Percentiles rank a stretch among this genome's conserved stretches.
These are phyloP conservation scores for Salvia hispanica DNA, from an alignment of 257 asterid genomes.

Conservation along the genomic window DNA sequence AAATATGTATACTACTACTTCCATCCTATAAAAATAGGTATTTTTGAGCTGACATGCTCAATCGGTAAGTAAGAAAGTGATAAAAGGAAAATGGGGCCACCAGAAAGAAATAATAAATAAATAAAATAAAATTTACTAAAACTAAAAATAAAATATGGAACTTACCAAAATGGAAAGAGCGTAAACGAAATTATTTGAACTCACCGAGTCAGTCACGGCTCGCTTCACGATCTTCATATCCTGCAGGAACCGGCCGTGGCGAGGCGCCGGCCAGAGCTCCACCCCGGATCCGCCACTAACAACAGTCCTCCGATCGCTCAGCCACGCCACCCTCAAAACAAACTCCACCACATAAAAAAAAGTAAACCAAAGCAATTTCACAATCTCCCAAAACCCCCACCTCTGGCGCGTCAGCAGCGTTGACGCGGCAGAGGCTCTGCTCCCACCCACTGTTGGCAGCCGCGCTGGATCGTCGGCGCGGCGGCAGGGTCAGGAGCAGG, in stretches of 20 bases:
- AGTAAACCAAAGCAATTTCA: constrained; percentile 46
- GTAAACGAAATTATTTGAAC: not conserved
- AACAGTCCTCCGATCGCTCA: constrained; percentile 44
- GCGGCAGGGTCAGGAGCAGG: constrained; percentile 58
- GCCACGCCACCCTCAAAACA: constrained; percentile 39
- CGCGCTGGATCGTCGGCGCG: constrained; percentile 49
- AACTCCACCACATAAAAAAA: constrained; percentile 40
- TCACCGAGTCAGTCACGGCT: constrained; percentile 45
- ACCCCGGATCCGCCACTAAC: constrained; percentile 62
- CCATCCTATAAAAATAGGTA: too few relatives aligned
- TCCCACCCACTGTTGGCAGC: constrained; percentile 36
- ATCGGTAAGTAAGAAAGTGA: too few relatives aligned
- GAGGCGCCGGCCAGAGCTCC: constrained; percentile 61
- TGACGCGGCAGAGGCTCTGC: constrained; percentile 11
- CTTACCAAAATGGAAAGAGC: too few relatives aligned
- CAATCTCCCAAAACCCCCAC: constrained; percentile 35
- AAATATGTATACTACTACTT: too few relatives aligned
- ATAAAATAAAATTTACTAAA: too few relatives aligned
- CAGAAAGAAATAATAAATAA: too few relatives aligned
- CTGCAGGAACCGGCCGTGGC: constrained; percentile 52
- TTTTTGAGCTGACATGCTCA: too few relatives aligned
- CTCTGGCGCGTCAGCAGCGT: constrained; percentile 20
- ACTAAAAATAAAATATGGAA: too few relatives aligned
- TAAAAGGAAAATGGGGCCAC: too few relatives aligned
- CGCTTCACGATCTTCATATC: constrained; percentile 55